Percentiles rank a stretch among this genome's conserved stretches.
phyloP scores from a whole-genome alignment of 1,284 basidiomycete species.

The Xerocomus alliaceus region DNA sequence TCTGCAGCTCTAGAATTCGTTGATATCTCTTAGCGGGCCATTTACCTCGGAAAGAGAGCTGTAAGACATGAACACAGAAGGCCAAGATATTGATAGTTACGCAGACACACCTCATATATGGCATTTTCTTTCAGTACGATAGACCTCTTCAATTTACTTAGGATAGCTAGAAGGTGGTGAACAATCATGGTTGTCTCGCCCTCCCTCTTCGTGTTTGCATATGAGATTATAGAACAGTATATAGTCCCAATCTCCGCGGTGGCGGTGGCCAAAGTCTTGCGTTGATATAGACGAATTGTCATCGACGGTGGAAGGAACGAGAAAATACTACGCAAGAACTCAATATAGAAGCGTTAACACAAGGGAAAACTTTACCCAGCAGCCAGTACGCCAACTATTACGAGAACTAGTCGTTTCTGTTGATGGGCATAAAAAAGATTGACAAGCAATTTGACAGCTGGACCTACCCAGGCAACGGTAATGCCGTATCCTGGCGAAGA shows the following conservation, averaged over 20 bases:
- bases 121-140: constrained; percentile 62
- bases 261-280: constrained; percentile 67
- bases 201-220: constrained; percentile 57
- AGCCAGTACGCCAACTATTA: constrained; percentile 64
- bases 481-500: constrained; percentile 64
- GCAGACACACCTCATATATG: constrained; percentile 64
- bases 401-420: constrained; percentile 68
- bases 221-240: constrained; percentile 74
- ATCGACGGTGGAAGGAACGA: constrained; percentile 75
- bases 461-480: constrained; percentile 67
- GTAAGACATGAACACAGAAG: not conserved
- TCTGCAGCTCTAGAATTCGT: constrained; percentile 66
- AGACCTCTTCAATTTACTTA: constrained; percentile 68
- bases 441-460: not conserved
- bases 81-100: not conserved
- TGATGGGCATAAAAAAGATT: not conserved
- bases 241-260: constrained; percentile 64
- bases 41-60: constrained; percentile 73
- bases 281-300: constrained; percentile 72
- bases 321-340: constrained; percentile 54
- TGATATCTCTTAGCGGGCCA: constrained; percentile 76
- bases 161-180: constrained; percentile 64
- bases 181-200: constrained; percentile 59
- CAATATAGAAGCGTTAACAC: not conserved
- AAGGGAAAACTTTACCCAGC: constrained; percentile 59